Conservation (phyloP, 768 basidiomycete genomes). For the Termitomyces sp. region DNA sequence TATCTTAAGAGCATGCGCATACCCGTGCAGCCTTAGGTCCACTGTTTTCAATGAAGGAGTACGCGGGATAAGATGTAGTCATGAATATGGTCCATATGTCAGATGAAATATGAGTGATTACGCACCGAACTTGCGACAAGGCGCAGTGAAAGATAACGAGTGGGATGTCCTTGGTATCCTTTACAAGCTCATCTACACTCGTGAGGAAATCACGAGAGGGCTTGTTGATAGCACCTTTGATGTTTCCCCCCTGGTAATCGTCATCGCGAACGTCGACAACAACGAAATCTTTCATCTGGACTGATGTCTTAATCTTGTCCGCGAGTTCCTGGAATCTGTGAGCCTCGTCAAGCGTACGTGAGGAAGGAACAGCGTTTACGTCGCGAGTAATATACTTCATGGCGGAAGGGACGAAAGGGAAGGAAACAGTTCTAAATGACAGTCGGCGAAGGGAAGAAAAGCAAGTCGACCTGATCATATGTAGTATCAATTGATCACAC, state of each 20-base stretch:
- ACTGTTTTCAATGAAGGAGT: conserved; percentile 26
- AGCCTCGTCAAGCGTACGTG: not conserved
- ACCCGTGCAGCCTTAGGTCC: conserved; percentile 79
- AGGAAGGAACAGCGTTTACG: conserved; percentile 5
- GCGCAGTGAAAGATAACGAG: conserved; percentile 75
- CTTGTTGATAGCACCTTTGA: conserved; percentile 54
- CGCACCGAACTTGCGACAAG: conserved; percentile 71
- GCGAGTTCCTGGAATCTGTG: conserved; percentile 54
- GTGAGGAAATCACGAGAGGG: conserved; percentile 58
- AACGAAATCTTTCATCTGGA: conserved; percentile 58
- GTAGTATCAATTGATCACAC: not conserved
- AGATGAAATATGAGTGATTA: conserved; percentile 3
- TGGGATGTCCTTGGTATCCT: conserved; percentile 54
- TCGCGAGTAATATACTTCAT: conserved; percentile 19
- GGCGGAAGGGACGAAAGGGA: not conserved
- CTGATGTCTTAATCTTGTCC: conserved; percentile 59
- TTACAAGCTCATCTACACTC: conserved; percentile 53
- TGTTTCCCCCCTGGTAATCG: conserved; percentile 76
- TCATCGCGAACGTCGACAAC: conserved; percentile 85
- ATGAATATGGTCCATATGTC: not conserved
- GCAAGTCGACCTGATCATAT: conserved; percentile 2
- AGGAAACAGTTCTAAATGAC: not conserved
- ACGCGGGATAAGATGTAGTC: not conserved
- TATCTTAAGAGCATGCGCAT: conserved; percentile 13
- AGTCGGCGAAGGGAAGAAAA: not conserved